Percentiles rank a stretch among this genome's conserved stretches.
Evolutionary conservation across 208 protist species (phyloP).

Genomic region (Leishmania tarentolae): DNA sequence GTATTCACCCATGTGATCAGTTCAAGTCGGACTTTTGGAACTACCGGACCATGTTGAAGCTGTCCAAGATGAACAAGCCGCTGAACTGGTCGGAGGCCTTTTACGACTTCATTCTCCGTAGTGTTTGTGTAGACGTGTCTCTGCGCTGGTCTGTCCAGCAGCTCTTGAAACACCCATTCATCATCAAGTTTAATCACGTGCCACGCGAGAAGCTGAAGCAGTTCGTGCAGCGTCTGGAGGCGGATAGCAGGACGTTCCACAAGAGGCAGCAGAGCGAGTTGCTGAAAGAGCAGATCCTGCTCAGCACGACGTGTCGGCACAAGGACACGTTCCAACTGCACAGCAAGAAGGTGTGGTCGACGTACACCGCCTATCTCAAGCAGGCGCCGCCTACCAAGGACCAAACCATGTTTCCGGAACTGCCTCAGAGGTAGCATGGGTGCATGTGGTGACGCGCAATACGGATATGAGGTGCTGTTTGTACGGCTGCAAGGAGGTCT

Average conservation of each 20-base stretch:
- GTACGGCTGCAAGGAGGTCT: not conserved
- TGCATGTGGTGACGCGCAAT: not conserved
- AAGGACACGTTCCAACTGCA: slow-evolving; percentile 62
- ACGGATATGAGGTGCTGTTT: not conserved
- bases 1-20: slow-evolving; percentile 75
- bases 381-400: slow-evolving; percentile 68
- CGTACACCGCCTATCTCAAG: slow-evolving; percentile 73
- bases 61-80: slow-evolving; percentile 84
- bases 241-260: slow-evolving; percentile 73
- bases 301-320: slow-evolving; percentile 66
- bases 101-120: slow-evolving; percentile 83
- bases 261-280: slow-evolving; percentile 66
- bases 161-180: slow-evolving; percentile 82
- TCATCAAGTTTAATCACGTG: slow-evolving; percentile 61
- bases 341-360: slow-evolving; percentile 65
- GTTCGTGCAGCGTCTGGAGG: slow-evolving; percentile 77
- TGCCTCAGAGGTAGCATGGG: slow-evolving; percentile 25
- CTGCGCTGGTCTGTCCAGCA: slow-evolving; percentile 64
- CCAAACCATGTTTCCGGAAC: slow-evolving; percentile 64
- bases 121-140: slow-evolving; percentile 46
- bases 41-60: slow-evolving; percentile 69
- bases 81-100: slow-evolving; percentile 72
- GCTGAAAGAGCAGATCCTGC: slow-evolving; percentile 72
- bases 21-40: slow-evolving; percentile 92
- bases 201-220: slow-evolving; percentile 68